Evolutionary conservation across 2,329 filamentous ascomycete species (phyloP), one percentile per base, ranked within the genome.

Genomic region (Diaporthe ampelina): DNA sequence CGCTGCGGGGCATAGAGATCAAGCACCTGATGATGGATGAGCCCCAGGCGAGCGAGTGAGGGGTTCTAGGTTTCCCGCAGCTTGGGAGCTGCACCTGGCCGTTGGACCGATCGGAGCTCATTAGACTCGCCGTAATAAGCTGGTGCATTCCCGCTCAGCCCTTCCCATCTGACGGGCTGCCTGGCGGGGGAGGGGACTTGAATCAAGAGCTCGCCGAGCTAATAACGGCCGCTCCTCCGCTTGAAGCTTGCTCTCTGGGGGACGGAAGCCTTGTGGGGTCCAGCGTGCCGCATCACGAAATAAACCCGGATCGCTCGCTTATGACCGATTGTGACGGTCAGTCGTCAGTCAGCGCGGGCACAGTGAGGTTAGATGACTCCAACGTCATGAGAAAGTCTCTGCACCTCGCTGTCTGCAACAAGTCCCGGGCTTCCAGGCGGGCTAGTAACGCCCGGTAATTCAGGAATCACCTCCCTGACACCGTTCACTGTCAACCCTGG

Each of bases 291-390:
- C 72, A 72, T 74, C 74, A 76, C 74, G 74, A 76, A 76, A 76
- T 70, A 76, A 74, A 76, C 56, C 68, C 74, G 74, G 74, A 74
- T 76, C 72, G 50, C 68, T 72, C 74, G 74, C 74, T 74, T 63
- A 75, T 75, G 74, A 75, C 74, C 74, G 74, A 72, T 67, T 72
- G 45, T 68, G 59, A 75, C 72, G 67, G 72, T 74, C 67, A 71
- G 67, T 68, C 21, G 45, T 67, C 61, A 52, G 61, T 37, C 45
- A 54, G 50, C 67, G 58, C 63, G 40, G 73, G 45, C 40, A 68
- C 21, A 54, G 26, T 73, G 73, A 45, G 70, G 19, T 70, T 70
- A 59, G 52, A 70, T 56, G 63, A 73, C 67, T 70, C 57, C 50
- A 70, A 56, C 45, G 71, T 67, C 59, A 45, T 56, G 50, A 32